Conservation (phyloP, 805 yeast genomes). For the Candida glaebosa region DNA sequence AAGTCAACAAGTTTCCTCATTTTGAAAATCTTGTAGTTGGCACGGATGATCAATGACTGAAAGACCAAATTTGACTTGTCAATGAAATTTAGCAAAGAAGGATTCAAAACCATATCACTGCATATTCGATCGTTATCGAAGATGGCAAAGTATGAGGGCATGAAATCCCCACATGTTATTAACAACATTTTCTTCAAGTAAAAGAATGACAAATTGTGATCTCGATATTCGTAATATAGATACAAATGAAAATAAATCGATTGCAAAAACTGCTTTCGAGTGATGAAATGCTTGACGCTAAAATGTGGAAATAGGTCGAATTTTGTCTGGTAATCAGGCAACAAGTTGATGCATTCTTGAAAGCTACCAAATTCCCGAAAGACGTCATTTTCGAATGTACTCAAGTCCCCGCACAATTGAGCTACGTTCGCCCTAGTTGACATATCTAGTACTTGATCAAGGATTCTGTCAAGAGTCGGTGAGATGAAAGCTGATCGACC, state of each 20-base stretch:
- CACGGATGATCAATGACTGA: constrained; percentile 18
- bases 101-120: constrained; percentile 33
- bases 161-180: constrained; percentile 25
- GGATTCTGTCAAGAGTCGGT: background rate
- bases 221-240: constrained; percentile 33
- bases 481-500: background rate
- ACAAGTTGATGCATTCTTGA: constrained; percentile 14
- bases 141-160: constrained; percentile 27
- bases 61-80: constrained; percentile 33
- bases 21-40: constrained; percentile 25
- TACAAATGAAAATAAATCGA: constrained; percentile 29
- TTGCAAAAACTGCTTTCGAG: constrained; percentile 24
- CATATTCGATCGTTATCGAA: constrained; percentile 24
- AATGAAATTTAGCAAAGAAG: constrained; percentile 28
- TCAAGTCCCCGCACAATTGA: constrained; percentile 31
- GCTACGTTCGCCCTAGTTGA: constrained; percentile 33
- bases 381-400: constrained; percentile 34
- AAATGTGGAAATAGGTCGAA: constrained; percentile 13
- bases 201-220: constrained; percentile 27
- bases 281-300: constrained; percentile 24
- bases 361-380: constrained; percentile 26
- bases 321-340: constrained; percentile 6
- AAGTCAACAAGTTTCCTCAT: constrained; percentile 20
- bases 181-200: constrained; percentile 28
- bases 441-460: constrained; percentile 34